Evolutionary conservation across 2,329 filamentous ascomycete genomes (phyloP).

Genomic region (Aspergillus uvarum): DNA sequence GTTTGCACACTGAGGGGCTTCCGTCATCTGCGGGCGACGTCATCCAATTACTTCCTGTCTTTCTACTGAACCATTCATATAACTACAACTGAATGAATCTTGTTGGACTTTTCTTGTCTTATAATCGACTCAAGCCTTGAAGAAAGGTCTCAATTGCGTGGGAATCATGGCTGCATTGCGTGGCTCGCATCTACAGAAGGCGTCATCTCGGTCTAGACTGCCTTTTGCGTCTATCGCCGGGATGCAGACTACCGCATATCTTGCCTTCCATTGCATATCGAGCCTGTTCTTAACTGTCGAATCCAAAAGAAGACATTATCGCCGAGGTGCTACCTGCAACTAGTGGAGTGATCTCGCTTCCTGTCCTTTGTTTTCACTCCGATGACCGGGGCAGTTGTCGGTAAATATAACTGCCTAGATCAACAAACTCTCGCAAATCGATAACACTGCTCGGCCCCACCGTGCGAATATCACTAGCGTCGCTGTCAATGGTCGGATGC

Average conservation of each 20-base stretch:
- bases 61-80: no score
- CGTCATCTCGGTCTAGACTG: background rate
- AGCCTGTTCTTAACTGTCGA: background rate
- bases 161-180: background rate
- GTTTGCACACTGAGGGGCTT: constrained; percentile 14
- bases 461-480: background rate
- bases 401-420: background rate
- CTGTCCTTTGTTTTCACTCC: no score
- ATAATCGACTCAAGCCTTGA: background rate
- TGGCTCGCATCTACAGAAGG: background rate
- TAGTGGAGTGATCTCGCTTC: background rate
- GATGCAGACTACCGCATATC: background rate
- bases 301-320: background rate
- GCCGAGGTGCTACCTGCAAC: background rate
- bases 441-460: background rate
- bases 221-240: background rate
- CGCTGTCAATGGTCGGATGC: background rate
- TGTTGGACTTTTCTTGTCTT: background rate
- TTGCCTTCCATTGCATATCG: no score
- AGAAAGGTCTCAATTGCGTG: background rate
- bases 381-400: no score
- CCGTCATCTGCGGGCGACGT: constrained; percentile 2
- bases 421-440: background rate
- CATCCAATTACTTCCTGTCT: background rate
- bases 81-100: no score